phyloP scores from a whole-genome alignment of 129 eudicot genomes.

The Solidago caesia region DNA sequence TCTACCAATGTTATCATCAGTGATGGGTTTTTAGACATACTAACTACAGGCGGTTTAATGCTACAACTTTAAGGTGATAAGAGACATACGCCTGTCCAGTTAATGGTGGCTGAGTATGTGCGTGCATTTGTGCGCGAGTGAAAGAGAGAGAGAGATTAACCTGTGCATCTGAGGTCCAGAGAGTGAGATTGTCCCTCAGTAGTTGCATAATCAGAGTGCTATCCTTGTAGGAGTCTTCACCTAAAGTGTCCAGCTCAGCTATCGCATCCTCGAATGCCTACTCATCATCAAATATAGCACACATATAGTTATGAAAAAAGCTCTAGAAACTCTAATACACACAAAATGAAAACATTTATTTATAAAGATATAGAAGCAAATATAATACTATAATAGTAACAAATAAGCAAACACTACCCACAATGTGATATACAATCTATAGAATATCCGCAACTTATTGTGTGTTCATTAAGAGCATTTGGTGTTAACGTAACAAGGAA shows the following conservation, averaged over 20 bases:
- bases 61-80: no score
- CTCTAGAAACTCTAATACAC: neutral
- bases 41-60: no score
- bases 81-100: neutral
- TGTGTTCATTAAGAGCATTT: neutral
- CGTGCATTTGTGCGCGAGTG: constrained; percentile 2
- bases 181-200: constrained; percentile 91
- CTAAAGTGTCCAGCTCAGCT: constrained; percentile 87
- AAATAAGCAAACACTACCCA: neutral
- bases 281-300: neutral
- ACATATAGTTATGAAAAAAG: neutral
- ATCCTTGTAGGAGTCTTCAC: constrained; percentile 95
- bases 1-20: no score
- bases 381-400: neutral
- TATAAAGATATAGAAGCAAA: neutral
- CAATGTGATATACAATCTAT: neutral
- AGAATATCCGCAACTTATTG: neutral
- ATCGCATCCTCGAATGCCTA: constrained; percentile 97
- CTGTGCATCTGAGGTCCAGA: constrained; percentile 96
- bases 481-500: no score
- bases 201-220: constrained; percentile 97
- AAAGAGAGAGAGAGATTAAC: constrained; percentile 37
- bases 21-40: no score
- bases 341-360: neutral
- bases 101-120: neutral